Percentiles rank a stretch among this genome's conserved stretches.
Evolutionary conservation across 73 alveolate genomes (phyloP).

Genomic region (Tetrahymena thermophila): DNA sequence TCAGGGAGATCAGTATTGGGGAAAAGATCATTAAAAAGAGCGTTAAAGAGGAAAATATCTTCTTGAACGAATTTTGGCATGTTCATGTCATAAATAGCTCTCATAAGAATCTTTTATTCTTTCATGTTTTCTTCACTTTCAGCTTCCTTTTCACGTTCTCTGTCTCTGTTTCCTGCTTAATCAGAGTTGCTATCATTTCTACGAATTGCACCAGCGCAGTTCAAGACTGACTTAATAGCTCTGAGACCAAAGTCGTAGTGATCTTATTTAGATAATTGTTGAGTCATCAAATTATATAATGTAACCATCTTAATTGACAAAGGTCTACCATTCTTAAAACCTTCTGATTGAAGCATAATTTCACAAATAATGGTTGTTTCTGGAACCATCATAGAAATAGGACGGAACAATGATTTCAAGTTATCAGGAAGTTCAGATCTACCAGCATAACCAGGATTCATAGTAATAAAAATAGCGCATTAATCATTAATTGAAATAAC

Average conservation of each 20-base stretch:
- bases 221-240: conserved; percentile 96
- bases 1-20: conserved; percentile 94
- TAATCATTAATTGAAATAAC: conserved; percentile 84
- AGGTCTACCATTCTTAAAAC: conserved; percentile 70
- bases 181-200: conserved; percentile 49
- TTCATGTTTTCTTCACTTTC: conserved; percentile 48
- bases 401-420: conserved; percentile 96
- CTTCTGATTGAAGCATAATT: conserved; percentile 91
- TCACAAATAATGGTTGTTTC: conserved; percentile 97
- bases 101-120: conserved; percentile 83
- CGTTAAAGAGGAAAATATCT: conserved; percentile 96
- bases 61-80: conserved; percentile 98
- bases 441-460: conserved; percentile 99
- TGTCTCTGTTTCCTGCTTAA: conserved; percentile 11
- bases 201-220: conserved; percentile 94
- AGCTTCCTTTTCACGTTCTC: conserved; percentile 25
- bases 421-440: conserved; percentile 97
- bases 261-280: conserved; percentile 98
- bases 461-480: conserved; percentile 96
- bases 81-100: conserved; percentile 98
- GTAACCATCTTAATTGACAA: conserved; percentile 78
- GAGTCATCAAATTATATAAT: conserved; percentile 87
- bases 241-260: conserved; percentile 99
- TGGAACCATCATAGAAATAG: conserved; percentile 99
- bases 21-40: conserved; percentile 96